These are phyloP conservation scores for Apiotrichum siamense DNA, from an alignment of 1,284 basidiomycete genomes.

Conservation along the genomic window DNA sequence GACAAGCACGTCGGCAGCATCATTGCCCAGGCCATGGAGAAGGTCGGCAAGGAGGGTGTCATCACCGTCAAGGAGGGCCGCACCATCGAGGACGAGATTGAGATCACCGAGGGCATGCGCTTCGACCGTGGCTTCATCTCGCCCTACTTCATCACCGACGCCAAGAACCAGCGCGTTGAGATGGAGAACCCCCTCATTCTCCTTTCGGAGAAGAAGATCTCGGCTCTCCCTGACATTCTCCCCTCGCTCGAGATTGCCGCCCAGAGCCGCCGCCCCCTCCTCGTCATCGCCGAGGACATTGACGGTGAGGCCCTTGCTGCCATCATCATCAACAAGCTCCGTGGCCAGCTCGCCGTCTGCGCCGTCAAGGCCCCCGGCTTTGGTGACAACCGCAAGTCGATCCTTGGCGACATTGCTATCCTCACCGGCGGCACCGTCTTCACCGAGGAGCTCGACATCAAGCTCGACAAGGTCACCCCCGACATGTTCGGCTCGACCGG, in stretches of 20 bases:
- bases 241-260: slow-evolving; percentile 90
- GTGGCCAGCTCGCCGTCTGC: slow-evolving; percentile 85
- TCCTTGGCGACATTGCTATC: slow-evolving; percentile 94
- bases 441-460: slow-evolving; percentile 96
- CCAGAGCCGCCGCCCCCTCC: slow-evolving; percentile 80
- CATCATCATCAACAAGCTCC: slow-evolving; percentile 97
- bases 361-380: slow-evolving; percentile 98
- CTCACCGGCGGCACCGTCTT: slow-evolving; percentile 96
- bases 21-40: slow-evolving; percentile 99
- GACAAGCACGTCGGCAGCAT: slow-evolving; percentile 89
- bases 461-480: slow-evolving; percentile 83
- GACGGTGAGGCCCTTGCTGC: slow-evolving; percentile 97
- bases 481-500: slow-evolving; percentile 91
- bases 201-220: slow-evolving; percentile 97
- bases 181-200: slow-evolving; percentile 95
- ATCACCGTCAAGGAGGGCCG: slow-evolving; percentile 99
- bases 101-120: slow-evolving; percentile 99
- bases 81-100: slow-evolving; percentile 97
- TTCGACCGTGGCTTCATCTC: slow-evolving; percentile 99
- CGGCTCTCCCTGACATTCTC: slow-evolving; percentile 87
- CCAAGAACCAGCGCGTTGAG: slow-evolving; percentile 94
- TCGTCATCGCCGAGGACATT: slow-evolving; percentile 96
- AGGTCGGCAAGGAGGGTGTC: slow-evolving; percentile 98
- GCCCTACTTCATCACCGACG: slow-evolving; percentile 98
- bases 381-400: slow-evolving; percentile 97